Evolutionary conservation across 306 rosid genomes (phyloP).

Genomic region (Lagenaria siceraria): DNA sequence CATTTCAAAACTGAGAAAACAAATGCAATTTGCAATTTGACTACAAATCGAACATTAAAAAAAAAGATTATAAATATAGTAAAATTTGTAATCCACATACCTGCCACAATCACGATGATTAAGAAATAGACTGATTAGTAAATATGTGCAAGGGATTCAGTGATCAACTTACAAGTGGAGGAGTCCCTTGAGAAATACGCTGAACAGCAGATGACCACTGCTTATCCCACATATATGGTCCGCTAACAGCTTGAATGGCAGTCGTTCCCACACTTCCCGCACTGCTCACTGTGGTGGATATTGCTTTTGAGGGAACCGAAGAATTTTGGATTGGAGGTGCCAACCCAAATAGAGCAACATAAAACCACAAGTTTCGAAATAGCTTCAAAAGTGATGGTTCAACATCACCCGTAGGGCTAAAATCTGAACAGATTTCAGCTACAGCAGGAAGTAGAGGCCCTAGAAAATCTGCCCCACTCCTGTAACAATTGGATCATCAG

Average conservation of each 20-base stretch:
- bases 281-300: slow-evolving; percentile 61
- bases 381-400: slow-evolving; percentile 91
- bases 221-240: slow-evolving; percentile 91
- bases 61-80: too few species aligned
- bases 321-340: slow-evolving; percentile 80
- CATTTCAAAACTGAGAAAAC: too few species aligned
- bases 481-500: slow-evolving; percentile 30
- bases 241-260: slow-evolving; percentile 87
- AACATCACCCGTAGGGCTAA: slow-evolving; percentile 69
- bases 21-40: too few species aligned
- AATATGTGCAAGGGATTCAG: neutral
- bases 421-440: slow-evolving; percentile 93
- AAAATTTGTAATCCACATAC: too few species aligned
- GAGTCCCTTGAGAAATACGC: slow-evolving; percentile 89
- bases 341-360: slow-evolving; percentile 89
- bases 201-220: slow-evolving; percentile 84
- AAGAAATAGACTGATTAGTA: neutral
- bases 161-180: slow-evolving; percentile 78
- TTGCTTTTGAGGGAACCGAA: slow-evolving; percentile 44
- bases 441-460: slow-evolving; percentile 97
- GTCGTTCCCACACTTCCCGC: slow-evolving; percentile 62
- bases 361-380: slow-evolving; percentile 96
- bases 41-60: too few species aligned
- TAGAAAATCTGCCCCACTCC: slow-evolving; percentile 96
- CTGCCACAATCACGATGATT: too few species aligned